Percentiles rank a stretch among this genome's conserved stretches.
These are phyloP conservation scores for Fomes fomentarius DNA, from an alignment of 1,284 basidiomycete species.

Conservation along the genomic window DNA sequence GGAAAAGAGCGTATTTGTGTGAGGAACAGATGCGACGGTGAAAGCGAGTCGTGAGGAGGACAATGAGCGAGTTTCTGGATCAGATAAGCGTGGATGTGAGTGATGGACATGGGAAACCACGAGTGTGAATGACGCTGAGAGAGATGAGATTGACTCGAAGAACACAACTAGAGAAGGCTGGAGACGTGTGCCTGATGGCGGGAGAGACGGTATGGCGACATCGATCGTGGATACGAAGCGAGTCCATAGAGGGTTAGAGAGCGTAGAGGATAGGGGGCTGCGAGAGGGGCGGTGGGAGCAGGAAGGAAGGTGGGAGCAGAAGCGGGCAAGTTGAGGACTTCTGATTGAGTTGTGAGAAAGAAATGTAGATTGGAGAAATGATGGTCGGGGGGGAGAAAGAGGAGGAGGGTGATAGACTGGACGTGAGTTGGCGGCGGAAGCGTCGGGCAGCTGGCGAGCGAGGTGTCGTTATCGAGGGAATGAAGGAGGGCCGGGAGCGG, in stretches of 20 bases:
- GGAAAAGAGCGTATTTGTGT: neutral
- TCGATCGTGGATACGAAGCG: neutral
- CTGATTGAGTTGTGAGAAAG: neutral
- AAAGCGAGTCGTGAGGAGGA: neutral
- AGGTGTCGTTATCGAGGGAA: too few relatives aligned
- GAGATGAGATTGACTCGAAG: neutral
- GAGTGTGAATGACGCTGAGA: conserved; percentile 2
- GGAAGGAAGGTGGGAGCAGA: neutral
- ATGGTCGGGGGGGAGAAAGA: too few relatives aligned
- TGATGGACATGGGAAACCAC: conserved; percentile 23
- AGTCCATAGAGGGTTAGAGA: neutral
- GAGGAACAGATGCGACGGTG: neutral
- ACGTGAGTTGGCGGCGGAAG: neutral
- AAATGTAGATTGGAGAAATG: neutral
- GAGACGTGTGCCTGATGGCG: neutral
- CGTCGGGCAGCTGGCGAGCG: too few relatives aligned
- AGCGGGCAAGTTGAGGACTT: conserved; percentile 1
- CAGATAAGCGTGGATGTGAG: conserved; percentile 17
- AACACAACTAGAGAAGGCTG: neutral
- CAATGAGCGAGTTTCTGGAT: conserved; percentile 6
- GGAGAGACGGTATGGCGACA: conserved; percentile 1
- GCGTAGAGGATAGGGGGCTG: neutral
- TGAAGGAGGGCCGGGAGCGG: conserved; percentile 15
- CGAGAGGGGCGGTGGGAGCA: neutral
- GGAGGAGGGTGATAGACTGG: neutral